Evolutionary conservation across 2,329 filamentous ascomycete genomes (phyloP).

Genomic region (Phialocephala subalpina): DNA sequence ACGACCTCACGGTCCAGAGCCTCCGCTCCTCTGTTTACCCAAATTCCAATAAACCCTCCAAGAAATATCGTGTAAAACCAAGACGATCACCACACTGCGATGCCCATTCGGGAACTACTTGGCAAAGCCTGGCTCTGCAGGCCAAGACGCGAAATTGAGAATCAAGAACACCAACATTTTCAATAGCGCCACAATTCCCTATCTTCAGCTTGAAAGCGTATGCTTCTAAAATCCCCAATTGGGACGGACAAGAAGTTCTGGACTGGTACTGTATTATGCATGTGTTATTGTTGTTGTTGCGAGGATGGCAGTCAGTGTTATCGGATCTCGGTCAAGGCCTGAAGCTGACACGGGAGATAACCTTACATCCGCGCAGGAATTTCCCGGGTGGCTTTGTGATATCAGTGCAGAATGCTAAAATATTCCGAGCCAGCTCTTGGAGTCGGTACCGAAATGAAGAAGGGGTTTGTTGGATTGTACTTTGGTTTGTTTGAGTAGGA

Average conservation of each 20-base stretch:
- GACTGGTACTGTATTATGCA: not conserved
- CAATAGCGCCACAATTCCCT: not conserved
- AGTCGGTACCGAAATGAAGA: too few species aligned
- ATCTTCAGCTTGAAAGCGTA: not conserved
- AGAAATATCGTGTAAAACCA: not conserved
- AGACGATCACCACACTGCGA: not conserved
- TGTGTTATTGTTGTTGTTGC: too few species aligned
- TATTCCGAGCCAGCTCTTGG: too few species aligned
- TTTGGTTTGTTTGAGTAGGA: not conserved
- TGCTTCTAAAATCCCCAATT: not conserved
- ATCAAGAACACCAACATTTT: not conserved
- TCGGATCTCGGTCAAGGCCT: not conserved
- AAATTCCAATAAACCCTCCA: not conserved
- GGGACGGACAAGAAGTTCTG: not conserved
- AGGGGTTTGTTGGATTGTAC: too few species aligned
- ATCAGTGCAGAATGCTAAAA: too few species aligned
- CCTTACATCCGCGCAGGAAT: too few species aligned
- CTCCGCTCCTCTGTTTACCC: not conserved
- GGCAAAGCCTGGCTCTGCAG: too few species aligned
- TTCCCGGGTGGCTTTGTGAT: too few species aligned
- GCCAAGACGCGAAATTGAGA: slow-evolving; percentile 2
- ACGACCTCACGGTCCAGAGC: not conserved
- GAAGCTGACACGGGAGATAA: not conserved
- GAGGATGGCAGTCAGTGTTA: too few species aligned
- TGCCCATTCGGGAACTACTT: not conserved